A percentile compares a stretch with the other conserved stretches of the same genome.
Evolutionary conservation across 2,329 filamentous ascomycete genomes (phyloP).

Genomic region (Hypoxylon sp.): DNA sequence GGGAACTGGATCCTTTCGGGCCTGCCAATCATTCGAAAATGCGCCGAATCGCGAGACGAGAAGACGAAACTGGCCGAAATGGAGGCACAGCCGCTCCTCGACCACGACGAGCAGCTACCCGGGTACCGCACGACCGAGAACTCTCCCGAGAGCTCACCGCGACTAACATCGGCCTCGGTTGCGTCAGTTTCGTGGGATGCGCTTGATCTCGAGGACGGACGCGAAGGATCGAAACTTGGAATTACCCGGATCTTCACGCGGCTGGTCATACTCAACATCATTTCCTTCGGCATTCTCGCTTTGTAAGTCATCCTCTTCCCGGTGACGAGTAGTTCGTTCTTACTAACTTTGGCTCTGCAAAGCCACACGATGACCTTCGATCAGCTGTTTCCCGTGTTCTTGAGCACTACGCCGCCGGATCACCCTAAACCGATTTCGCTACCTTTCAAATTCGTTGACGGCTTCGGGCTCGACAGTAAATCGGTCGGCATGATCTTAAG

Average conservation of each 20-base stretch:
- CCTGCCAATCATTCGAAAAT: conserved; percentile 50
- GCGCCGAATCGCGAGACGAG: conserved; percentile 48
- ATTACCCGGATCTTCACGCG: conserved; percentile 75
- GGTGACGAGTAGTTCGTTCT: conserved; percentile 26
- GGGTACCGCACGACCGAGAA: conserved; percentile 71
- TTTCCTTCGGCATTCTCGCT: conserved; percentile 89
- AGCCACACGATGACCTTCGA: conserved; percentile 98
- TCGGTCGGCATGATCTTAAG: conserved; percentile 88
- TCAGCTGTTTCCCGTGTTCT: conserved; percentile 89
- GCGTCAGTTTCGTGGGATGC: conserved; percentile 48
- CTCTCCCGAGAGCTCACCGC: conserved; percentile 57
- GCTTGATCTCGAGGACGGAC: conserved; percentile 46
- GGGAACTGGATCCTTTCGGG: conserved; percentile 73
- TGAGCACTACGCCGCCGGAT: conserved; percentile 70
- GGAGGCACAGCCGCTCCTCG: conserved; percentile 68
- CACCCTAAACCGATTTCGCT: conserved; percentile 63
- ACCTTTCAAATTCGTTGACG: conserved; percentile 88
- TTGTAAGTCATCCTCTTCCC: conserved; percentile 72
- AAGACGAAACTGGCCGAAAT: conserved; percentile 51
- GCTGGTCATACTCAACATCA: conserved; percentile 85
- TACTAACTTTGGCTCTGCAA: conserved; percentile 22
- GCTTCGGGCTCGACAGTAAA: conserved; percentile 83
- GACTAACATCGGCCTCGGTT: conserved; percentile 41
- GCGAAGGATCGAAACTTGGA: conserved; percentile 32
- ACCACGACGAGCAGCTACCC: conserved; percentile 68